Percentiles rank a stretch among this genome's conserved stretches.
Evolutionary conservation across 2,329 filamentous ascomycete species (phyloP).

Genomic region (Aspergillus fumigatus): DNA sequence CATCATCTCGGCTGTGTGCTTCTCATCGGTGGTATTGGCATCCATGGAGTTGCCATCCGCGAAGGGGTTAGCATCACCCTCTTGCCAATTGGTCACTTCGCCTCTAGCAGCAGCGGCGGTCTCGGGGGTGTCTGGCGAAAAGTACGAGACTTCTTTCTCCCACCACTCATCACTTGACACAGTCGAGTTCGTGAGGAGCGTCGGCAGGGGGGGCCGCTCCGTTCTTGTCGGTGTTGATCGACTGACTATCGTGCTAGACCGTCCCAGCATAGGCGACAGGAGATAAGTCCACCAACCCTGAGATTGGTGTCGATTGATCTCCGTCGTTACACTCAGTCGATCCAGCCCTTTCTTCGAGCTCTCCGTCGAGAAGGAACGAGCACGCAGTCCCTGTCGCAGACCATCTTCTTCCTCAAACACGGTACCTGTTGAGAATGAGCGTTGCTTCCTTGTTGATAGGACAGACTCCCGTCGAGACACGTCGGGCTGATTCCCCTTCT

Average conservation of each 20-base stretch:
- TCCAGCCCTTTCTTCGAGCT: conserved; percentile 26
- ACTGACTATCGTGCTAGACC: conserved; percentile 31
- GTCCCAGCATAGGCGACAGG: conserved; percentile 41
- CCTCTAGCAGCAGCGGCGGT: conserved; percentile 12
- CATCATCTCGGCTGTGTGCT: conserved; percentile 15
- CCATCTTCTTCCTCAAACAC: conserved; percentile 34
- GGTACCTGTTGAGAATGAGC: conserved; percentile 32
- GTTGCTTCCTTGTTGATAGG: conserved; percentile 21
- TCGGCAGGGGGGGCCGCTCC: conserved; percentile 24
- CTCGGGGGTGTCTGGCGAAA: conserved; percentile 29
- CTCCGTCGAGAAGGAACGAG: conserved; percentile 26
- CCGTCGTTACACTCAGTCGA: conserved; percentile 32
- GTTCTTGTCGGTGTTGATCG: conserved; percentile 23
- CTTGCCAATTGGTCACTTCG: conserved; percentile 16
- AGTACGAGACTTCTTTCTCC: conserved; percentile 25
- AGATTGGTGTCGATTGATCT: conserved; percentile 37
- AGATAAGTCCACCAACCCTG: conserved; percentile 49
- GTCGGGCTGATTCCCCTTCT: conserved; percentile 12
- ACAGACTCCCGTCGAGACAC: conserved; percentile 12
- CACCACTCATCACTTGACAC: conserved; percentile 24
- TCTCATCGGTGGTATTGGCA: conserved; percentile 1
- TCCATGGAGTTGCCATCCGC: conserved; percentile 9
- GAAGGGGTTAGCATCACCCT: conserved; percentile 13
- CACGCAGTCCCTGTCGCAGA: conserved; percentile 5
- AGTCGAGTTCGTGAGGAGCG: conserved; percentile 14